Conservation (phyloP, 768 basidiomycete genomes). For the Nidularia pulvinata region DNA sequence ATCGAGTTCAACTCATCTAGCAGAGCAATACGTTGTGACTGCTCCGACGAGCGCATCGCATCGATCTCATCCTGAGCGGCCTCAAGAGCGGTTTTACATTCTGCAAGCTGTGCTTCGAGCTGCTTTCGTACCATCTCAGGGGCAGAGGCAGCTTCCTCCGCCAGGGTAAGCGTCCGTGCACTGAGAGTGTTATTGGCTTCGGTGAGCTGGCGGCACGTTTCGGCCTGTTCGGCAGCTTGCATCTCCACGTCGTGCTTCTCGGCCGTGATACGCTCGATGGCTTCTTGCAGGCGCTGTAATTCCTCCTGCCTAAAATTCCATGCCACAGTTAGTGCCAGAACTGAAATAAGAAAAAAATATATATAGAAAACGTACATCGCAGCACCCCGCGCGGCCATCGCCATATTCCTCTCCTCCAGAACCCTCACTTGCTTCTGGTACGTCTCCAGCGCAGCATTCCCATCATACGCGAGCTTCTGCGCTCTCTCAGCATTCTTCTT, state of each 20-base stretch:
- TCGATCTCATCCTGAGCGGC: slow-evolving; percentile 70
- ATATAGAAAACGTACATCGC: slow-evolving; percentile 46
- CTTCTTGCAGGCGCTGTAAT: slow-evolving; percentile 54
- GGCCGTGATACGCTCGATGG: slow-evolving; percentile 53
- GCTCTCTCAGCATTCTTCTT: slow-evolving; percentile 93
- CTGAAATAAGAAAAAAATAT: slow-evolving; percentile 1
- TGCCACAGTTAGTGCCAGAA: slow-evolving; percentile 12
- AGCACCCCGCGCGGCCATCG: slow-evolving; percentile 48
- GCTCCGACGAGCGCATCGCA: slow-evolving; percentile 67
- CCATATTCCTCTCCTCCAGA: slow-evolving; percentile 74
- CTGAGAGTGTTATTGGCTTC: slow-evolving; percentile 82
- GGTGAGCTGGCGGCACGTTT: slow-evolving; percentile 69
- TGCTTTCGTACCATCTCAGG: slow-evolving; percentile 61
- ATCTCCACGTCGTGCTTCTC: slow-evolving; percentile 75
- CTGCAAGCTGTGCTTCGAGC: slow-evolving; percentile 63
- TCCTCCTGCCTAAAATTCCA: slow-evolving; percentile 59
- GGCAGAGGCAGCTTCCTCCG: slow-evolving; percentile 63
- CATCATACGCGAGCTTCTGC: slow-evolving; percentile 88
- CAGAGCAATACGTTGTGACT: slow-evolving; percentile 79
- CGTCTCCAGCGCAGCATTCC: slow-evolving; percentile 75
- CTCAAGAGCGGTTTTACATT: slow-evolving; percentile 59
- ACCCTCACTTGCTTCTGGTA: slow-evolving; percentile 88
- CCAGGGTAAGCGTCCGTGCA: slow-evolving; percentile 67
- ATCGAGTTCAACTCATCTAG: slow-evolving; percentile 87
- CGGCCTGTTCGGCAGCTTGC: slow-evolving; percentile 70